Evolutionary conservation across 257 asterid genomes (phyloP), one percentile per base, ranked within the genome.

Genomic region (Fraxinus quadrangulata): DNA sequence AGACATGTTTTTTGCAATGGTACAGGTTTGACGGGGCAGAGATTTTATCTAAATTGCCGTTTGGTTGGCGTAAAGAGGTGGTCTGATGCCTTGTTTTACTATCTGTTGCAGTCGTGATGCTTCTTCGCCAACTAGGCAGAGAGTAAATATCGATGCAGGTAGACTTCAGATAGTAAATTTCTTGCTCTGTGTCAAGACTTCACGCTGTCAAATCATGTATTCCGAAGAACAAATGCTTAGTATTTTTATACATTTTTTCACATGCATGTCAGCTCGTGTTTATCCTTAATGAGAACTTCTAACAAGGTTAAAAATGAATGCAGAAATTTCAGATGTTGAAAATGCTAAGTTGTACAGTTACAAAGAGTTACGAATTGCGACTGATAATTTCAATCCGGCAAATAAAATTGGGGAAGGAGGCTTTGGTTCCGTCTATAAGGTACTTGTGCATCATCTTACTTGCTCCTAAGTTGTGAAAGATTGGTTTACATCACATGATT

Each of bases 351-450:
- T 88, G 71, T 92, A 91, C 82, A 85, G 86, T 78, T 92, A 88
- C 87, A 85, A 73, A 81, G 97, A 94, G 77, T 73, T 94, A 79
- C 84, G 67, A 69, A 65, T 45, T 36, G 97, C 99, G 1, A 91
- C 99, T 3, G 86, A 81, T 24, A 84, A 92, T 76, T 94, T 92
- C 77, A 83, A 82, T 39, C 79, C 71, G 28, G 72, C 82, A 31
- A 94, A 92, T 69, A 92, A 89, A 87, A 90, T 94, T 59, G 99
- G 99, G n/a, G 78, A 81, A 85, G 97, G 99, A 70, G 99, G 99
- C 30, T 92, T 94, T 74, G 99, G 99, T 83, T 87, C 90, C 1
- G 97, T 94, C 51, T 94, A 85, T 88, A 92, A 91, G 96, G 97
- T 92, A 85, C 49, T 24, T 28, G 13, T 19, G n/a, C 28, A 39